Percentiles rank a stretch among this genome's conserved stretches.
Conservation (phyloP, 768 basidiomycete genomes). For the Lentinula guzmanii region DNA sequence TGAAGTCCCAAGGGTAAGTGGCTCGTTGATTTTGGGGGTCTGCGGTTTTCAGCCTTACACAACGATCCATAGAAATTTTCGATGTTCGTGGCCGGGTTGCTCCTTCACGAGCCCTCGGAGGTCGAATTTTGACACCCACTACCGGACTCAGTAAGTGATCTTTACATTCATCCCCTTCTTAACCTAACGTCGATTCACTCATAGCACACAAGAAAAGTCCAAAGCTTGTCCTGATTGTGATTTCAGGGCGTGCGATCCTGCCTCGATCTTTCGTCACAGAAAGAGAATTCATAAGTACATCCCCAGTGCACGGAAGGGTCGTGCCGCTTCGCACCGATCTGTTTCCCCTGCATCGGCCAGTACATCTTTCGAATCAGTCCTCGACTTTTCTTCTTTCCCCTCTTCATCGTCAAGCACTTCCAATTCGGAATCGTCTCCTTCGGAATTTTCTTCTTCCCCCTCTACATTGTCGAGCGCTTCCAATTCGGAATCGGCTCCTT, state of each 20-base stretch:
- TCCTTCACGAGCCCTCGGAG: background rate
- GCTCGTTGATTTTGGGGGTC: background rate
- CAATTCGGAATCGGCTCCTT: background rate
- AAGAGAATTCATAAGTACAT: conserved; percentile 2
- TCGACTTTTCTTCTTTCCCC: background rate
- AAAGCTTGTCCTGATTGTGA: background rate
- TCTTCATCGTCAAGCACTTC: background rate
- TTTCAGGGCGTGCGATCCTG: background rate
- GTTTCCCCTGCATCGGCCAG: background rate
- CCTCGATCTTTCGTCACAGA: background rate
- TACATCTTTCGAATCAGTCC: background rate
- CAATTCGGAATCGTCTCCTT: background rate
- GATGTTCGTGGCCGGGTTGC: background rate
- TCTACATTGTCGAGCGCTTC: background rate
- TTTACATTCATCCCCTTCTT: background rate
- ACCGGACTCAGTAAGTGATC: background rate
- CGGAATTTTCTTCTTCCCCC: background rate
- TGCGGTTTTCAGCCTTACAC: background rate
- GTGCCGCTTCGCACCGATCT: background rate
- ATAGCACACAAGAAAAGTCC: background rate
- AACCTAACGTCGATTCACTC: background rate
- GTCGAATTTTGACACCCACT: conserved; percentile 2
- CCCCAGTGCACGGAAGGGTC: background rate
- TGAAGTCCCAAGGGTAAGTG: background rate
- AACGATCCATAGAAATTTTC: background rate